Base-by-base conservation (phyloP, 116 monocot genomes). In the Thalassia testudinum region DNA sequence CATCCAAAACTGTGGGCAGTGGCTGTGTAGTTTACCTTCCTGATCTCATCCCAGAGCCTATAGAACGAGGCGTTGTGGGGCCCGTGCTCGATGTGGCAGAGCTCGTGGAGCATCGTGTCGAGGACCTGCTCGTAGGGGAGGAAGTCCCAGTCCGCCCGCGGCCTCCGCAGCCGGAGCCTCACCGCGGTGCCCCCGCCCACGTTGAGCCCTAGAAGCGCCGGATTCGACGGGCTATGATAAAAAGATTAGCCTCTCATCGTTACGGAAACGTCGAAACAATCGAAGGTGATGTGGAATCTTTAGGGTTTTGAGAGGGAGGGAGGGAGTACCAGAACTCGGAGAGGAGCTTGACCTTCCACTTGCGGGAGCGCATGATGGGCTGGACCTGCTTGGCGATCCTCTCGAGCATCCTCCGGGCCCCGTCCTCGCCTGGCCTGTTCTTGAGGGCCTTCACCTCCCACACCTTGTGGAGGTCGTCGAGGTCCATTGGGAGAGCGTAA, bases 81-180 rank as follows among this genome's bases (percentile, higher is more conserved):
- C 5, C 86, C 92, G 7, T 75, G 76, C 58, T 58, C 65, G 34
- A 68, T 83, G 59, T 92, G 92, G 57, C 79, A 92, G 26, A 92
- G 79, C 66, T 92, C 92, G 53, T 92, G 86, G 1, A 92, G 74
- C 92, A 92, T 92, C 24, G 92, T 83, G 51, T 92, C 92, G 25
- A 86, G 83, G 21, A 92, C 77, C 65, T 92, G 75, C 62, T 92
- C 86, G 48, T 75, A 86, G 12, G 92, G 80, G 60, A 80, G 62
- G 73, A 92, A 92, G 47, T 77, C 83, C 66, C 72, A 75, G 12
- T 87, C 80, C 45, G 66, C 48, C 21, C 73, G 72, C 0, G 67
- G 77, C 44, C 64, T 59, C 66, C 87, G 65, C 26, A 87, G 59
- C 26, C 87, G 61, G 8, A 92, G 75, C 71, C 78, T 92, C 58